A percentile compares a stretch with the other conserved stretches of the same genome.
phyloP scores from a whole-genome alignment of 2,329 filamentous ascomycete species.

The Epichloe gansuensis region DNA sequence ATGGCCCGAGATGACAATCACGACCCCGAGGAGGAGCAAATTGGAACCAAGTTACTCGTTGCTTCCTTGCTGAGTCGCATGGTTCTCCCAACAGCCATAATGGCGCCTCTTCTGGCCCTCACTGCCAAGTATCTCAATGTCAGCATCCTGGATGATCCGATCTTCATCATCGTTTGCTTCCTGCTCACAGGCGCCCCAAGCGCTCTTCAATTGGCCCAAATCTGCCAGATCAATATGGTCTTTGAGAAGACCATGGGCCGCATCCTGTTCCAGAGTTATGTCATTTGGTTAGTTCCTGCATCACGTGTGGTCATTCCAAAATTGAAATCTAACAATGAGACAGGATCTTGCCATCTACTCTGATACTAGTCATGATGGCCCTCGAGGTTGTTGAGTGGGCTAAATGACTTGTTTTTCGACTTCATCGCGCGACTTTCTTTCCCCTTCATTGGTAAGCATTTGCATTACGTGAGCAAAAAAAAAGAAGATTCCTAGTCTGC shows the following conservation, averaged over 20 bases:
- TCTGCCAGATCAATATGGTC: slow-evolving; percentile 95
- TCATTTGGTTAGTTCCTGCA: slow-evolving; percentile 60
- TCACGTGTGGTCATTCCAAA: no score
- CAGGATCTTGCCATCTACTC: slow-evolving; percentile 86
- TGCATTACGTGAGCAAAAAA: background rate
- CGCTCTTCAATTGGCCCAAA: slow-evolving; percentile 89
- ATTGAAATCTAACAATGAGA: slow-evolving; percentile 16
- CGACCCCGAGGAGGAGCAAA: slow-evolving; percentile 57
- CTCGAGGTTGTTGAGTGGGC: slow-evolving; percentile 92
- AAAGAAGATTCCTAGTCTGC: background rate
- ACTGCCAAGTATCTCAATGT: slow-evolving; percentile 83
- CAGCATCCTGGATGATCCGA: slow-evolving; percentile 92
- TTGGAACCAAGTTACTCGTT: slow-evolving; percentile 66
- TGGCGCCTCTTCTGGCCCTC: slow-evolving; percentile 80
- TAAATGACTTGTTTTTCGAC: slow-evolving; percentile 11
- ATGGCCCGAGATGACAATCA: slow-evolving; percentile 52
- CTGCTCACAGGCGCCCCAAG: slow-evolving; percentile 87
- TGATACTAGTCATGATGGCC: slow-evolving; percentile 80
- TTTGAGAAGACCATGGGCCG: slow-evolving; percentile 91
- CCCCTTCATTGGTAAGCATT: background rate
- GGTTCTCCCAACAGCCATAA: slow-evolving; percentile 81
- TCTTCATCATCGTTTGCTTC: slow-evolving; percentile 97
- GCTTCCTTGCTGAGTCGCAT: slow-evolving; percentile 82
- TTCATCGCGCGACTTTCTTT: background rate
- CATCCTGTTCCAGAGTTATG: slow-evolving; percentile 76